phyloP scores from a whole-genome alignment of 2,329 filamentous ascomycete species.

The Pseudonectria buxi region DNA sequence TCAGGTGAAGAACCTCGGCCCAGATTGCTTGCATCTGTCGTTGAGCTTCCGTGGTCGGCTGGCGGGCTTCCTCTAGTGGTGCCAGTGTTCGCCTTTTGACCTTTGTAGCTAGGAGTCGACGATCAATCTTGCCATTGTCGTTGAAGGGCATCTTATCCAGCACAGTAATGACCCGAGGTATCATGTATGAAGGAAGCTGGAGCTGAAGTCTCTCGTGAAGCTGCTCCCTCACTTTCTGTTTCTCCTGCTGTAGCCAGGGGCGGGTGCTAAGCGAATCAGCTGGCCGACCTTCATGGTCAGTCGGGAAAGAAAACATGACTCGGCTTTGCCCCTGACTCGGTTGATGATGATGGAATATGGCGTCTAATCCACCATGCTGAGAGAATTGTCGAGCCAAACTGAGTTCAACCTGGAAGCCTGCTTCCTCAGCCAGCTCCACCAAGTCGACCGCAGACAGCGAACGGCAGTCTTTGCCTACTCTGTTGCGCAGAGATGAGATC shows the following conservation, averaged over 20 bases:
- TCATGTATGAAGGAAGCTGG: constrained; percentile 4
- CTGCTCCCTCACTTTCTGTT: background rate
- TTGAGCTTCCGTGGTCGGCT: no score
- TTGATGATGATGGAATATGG: constrained; percentile 30
- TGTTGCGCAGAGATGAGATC: no score
- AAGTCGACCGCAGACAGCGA: constrained; percentile 13
- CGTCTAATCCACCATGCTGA: constrained; percentile 21
- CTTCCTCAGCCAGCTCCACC: constrained; percentile 15
- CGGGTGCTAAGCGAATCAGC: background rate
- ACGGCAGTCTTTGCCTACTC: background rate
- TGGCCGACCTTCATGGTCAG: constrained; percentile 1
- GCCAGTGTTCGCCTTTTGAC: no score
- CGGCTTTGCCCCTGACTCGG: constrained; percentile 1
- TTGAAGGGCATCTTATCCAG: constrained; percentile 1
- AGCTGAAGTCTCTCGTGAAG: constrained; percentile 3
- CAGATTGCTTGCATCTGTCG: constrained; percentile 14
- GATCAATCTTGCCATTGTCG: background rate
- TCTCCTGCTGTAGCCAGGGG: constrained; percentile 1
- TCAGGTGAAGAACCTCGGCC: background rate
- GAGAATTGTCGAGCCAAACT: constrained; percentile 35
- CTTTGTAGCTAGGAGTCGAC: no score
- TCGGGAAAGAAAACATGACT: constrained; percentile 18
- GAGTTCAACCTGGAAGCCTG: constrained; percentile 40
- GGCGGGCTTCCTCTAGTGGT: no score
- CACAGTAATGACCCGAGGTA: background rate